These are phyloP conservation scores for Mimosa bimucronata DNA, from an alignment of 306 rosid genomes.

Conservation along the genomic window DNA sequence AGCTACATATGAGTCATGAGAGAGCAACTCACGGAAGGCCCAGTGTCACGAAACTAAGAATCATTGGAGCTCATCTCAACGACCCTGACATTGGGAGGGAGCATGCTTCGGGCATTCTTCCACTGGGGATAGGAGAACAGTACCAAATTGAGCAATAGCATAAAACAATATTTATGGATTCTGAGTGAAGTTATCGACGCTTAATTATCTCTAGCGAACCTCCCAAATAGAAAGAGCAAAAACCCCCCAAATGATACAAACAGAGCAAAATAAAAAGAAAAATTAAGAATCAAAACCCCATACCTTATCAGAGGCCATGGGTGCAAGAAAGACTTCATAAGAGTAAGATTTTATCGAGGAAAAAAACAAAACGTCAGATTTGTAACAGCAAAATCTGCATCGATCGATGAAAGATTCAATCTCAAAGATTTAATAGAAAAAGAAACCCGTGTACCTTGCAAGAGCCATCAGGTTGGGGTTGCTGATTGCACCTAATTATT, in stretches of 20 bases:
- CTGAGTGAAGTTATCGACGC: neutral
- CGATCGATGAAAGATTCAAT: neutral
- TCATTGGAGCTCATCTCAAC: conserved; percentile 79
- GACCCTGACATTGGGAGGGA: conserved; percentile 71
- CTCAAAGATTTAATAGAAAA: conserved; percentile 3
- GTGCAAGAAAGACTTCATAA: no score
- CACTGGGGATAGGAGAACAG: conserved; percentile 49
- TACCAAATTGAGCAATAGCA: conserved; percentile 17
- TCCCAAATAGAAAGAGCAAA: no score
- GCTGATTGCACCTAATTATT: no score
- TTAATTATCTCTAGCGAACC: conserved; percentile 49
- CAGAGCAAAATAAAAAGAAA: no score
- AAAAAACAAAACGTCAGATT: conserved; percentile 15
- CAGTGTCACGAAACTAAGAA: conserved; percentile 89
- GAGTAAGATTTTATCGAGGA: no score
- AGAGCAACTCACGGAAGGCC: conserved; percentile 77
- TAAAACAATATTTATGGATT: neutral
- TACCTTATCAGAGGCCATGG: no score
- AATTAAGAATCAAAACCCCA: no score
- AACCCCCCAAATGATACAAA: no score
- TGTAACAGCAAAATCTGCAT: conserved; percentile 38
- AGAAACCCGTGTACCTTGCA: conserved; percentile 60
- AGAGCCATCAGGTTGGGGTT: conserved; percentile 82
- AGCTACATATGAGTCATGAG: neutral
- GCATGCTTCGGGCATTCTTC: conserved; percentile 72